Percentiles rank a stretch among this genome's conserved stretches.
These are phyloP conservation scores for Leishmania guyanensis DNA, from an alignment of 208 protist genomes.

Conservation along the genomic window DNA sequence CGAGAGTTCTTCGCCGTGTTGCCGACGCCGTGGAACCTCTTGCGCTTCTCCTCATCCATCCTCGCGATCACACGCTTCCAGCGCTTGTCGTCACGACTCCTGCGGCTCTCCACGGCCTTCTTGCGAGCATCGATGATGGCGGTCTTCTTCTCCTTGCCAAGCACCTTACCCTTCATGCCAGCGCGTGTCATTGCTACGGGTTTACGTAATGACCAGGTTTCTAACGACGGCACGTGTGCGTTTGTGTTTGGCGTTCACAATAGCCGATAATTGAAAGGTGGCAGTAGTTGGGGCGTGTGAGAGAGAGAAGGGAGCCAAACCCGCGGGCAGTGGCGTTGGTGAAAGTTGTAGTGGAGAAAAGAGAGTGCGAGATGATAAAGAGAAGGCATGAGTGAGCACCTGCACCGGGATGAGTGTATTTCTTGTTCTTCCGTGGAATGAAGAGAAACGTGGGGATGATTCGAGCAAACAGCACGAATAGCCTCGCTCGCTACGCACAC, in stretches of 20 bases:
- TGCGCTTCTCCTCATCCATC: conserved; percentile 86
- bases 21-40: conserved; percentile 86
- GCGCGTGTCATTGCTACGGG: conserved; percentile 31
- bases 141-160: conserved; percentile 86
- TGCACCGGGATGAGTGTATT: neutral
- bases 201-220: conserved; percentile 24
- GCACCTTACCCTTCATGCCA: conserved; percentile 78
- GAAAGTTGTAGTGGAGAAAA: neutral
- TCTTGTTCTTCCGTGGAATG: too few relatives aligned
- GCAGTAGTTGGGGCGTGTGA: neutral
- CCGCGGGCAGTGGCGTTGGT: neutral
- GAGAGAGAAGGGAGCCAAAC: neutral
- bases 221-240: neutral
- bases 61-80: conserved; percentile 90
- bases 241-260: neutral
- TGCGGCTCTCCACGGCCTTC: conserved; percentile 73
- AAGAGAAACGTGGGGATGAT: neutral
- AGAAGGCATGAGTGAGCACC: neutral
- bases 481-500: neutral
- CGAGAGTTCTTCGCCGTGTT: conserved; percentile 88
- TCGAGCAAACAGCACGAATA: neutral
- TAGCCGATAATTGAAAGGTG: neutral
- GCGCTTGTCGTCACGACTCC: conserved; percentile 84
- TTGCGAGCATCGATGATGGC: conserved; percentile 76
- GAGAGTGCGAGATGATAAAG: neutral